These are phyloP conservation scores for Lodderomyces jiufengensis DNA, from an alignment of 1,139 yeast species.

Conservation along the genomic window DNA sequence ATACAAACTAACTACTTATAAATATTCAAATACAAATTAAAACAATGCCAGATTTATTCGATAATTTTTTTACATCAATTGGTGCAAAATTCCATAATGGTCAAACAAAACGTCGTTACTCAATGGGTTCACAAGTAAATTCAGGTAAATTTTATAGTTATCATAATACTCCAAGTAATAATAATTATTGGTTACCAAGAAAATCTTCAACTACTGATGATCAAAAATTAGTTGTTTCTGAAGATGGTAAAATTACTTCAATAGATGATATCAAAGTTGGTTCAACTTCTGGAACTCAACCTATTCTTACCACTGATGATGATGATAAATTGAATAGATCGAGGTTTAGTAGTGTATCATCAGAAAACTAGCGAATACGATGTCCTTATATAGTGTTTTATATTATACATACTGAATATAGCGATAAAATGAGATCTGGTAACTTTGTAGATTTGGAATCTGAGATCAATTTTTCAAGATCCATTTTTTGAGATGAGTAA, in stretches of 20 bases:
- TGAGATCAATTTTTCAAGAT: too few relatives aligned
- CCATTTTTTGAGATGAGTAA: too few relatives aligned
- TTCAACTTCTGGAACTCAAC: too few relatives aligned
- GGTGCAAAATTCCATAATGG: constrained; percentile 34
- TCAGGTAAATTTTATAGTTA: constrained; percentile 38
- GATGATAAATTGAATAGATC: constrained; percentile 5
- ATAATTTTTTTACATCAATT: constrained; percentile 34
- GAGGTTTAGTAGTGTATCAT: constrained; percentile 10
- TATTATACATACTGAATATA: too few relatives aligned
- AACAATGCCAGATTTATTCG: constrained; percentile 43
- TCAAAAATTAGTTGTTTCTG: neutral
- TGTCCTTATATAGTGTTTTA: neutral
- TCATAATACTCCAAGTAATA: constrained; percentile 35
- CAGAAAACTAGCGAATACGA: neutral
- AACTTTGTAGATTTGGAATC: too few relatives aligned
- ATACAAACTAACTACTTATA: neutral
- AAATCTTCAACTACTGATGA: constrained; percentile 2
- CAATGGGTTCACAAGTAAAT: constrained; percentile 34
- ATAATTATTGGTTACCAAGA: constrained; percentile 39
- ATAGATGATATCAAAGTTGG: constrained; percentile 5
- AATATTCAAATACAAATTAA: too few relatives aligned
- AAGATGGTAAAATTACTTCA: neutral
- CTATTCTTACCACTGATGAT: constrained; percentile 5
- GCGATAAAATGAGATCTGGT: too few relatives aligned
- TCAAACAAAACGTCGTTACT: constrained; percentile 28